Conservation (phyloP, 2,329 filamentous ascomycete genomes). For the Fusarium sp. region DNA sequence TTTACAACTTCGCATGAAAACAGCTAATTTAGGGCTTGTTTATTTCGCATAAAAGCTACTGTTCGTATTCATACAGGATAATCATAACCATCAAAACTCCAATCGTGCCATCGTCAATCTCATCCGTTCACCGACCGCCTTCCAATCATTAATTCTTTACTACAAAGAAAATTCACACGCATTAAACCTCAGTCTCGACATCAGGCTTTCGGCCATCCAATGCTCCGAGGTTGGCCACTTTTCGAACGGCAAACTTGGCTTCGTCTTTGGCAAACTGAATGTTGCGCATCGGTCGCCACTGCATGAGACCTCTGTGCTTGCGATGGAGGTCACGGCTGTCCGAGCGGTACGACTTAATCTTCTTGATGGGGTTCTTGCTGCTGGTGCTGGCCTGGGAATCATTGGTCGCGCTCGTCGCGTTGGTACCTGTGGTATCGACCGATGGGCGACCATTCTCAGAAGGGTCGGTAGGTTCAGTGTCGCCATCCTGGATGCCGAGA, state of each 20-base stretch:
- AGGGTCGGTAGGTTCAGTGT: conserved; percentile 50
- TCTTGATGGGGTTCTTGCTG: conserved; percentile 68
- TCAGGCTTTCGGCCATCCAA: conserved; percentile 88
- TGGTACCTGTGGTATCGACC: conserved; percentile 54
- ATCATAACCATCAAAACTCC: conserved; percentile 29
- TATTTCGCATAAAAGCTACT: conserved; percentile 20
- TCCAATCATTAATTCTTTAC: neutral
- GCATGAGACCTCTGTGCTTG: conserved; percentile 92
- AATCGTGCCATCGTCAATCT: conserved; percentile 39
- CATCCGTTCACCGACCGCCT: conserved; percentile 9
- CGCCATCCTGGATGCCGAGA: conserved; percentile 73
- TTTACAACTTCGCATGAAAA: neutral
- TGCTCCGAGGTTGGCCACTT: conserved; percentile 82
- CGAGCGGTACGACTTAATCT: conserved; percentile 74
- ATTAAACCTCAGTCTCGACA: conserved; percentile 82
- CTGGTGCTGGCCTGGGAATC: conserved; percentile 53
- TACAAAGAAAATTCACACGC: conserved; percentile 7
- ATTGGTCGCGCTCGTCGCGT: conserved; percentile 52
- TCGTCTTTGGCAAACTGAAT: conserved; percentile 90
- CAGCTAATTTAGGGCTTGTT: neutral
- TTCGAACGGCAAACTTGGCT: conserved; percentile 81
- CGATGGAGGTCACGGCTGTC: conserved; percentile 83
- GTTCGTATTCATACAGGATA: conserved; percentile 31
- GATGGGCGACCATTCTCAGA: conserved; percentile 55
- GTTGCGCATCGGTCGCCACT: conserved; percentile 93